Percentiles rank a stretch among this genome's conserved stretches.
Conservation (phyloP, 441 rosid species). For the Flueggea neowawraea region DNA sequence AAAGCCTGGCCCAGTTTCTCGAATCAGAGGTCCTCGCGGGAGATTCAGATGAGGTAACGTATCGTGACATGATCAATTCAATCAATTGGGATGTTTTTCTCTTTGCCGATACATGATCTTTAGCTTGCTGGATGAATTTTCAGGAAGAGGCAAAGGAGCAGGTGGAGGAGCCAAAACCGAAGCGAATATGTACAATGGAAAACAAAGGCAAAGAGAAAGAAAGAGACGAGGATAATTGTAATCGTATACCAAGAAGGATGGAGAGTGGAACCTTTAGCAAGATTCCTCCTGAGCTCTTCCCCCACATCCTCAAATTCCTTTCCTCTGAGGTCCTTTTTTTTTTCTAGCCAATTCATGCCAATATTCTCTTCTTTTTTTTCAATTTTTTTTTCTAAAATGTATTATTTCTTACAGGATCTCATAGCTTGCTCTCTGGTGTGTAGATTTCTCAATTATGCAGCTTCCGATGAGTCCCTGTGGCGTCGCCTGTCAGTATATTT, state of each 20-base stretch:
- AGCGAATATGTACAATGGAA: constrained; percentile 41
- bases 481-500: constrained; percentile 70
- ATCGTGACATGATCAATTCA: neutral
- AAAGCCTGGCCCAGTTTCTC: constrained; percentile 59
- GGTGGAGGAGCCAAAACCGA: constrained; percentile 39
- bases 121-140: neutral
- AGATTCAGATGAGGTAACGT: constrained; percentile 30
- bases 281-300: constrained; percentile 75
- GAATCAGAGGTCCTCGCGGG: constrained; percentile 79
- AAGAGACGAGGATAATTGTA: constrained; percentile 6
- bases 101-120: neutral
- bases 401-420: constrained; percentile 58
- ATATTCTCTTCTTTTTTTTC: neutral
- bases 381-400: neutral
- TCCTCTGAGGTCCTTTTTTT: constrained; percentile 71
- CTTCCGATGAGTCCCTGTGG: constrained; percentile 92
- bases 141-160: constrained; percentile 17
- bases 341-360: neutral
- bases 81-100: neutral
- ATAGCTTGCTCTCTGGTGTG: constrained; percentile 78
- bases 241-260: constrained; percentile 36
- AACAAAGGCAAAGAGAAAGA: constrained; percentile 6
- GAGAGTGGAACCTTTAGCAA: constrained; percentile 67
- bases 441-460: constrained; percentile 66
- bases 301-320: constrained; percentile 81